Base-by-base conservation (phyloP, 2,329 filamentous ascomycete species). In the Aspergillus sp. region DNA sequence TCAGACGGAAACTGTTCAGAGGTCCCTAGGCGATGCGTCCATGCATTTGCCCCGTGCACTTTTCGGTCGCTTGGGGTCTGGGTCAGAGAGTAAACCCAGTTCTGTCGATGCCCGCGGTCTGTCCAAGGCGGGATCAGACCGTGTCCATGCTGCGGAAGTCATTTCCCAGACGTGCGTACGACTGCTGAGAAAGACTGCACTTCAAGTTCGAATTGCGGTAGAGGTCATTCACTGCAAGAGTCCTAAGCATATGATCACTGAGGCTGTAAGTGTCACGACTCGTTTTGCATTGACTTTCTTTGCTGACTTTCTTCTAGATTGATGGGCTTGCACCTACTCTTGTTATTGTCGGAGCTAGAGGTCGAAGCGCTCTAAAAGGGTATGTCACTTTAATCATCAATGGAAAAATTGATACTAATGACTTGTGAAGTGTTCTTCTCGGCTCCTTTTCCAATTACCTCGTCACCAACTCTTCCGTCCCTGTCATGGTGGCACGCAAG, bases 221-320 rank as follows among this genome's bases (percentile, higher is more conserved):
- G 93, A 98, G 68, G 91, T 97, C 27, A 85, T 98, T 53, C 93
- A 97, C 69, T 97, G 93, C 83, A 97, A 96, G 76, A 96, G 88
- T 60, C 90, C 93, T 4, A 91, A 93, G 66, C 90, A 96, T 65
- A 78, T 97, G 72, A 90, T 98, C 51, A 95, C 90, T 1, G 93
- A 97, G 72, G 90, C 96, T 54, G 78, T 81, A 60, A 67, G 77
- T 19, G 19, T 72, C 11, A 5, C 37, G 6, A 12, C 12, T 13
- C 12, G 2, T 31, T 19, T 19, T 4, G 6, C 9, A 7, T n/a
- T 35, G 10, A 30, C 30, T 29, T 11, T 1, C 27, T 27, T 35
- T 42, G 29, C 50, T 57, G 40, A 55, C 42, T 9, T 37, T 9
- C 5, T 26, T 57, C n/a, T 58, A 82, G 70, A 97, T 98, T 66